A percentile compares a stretch with the other conserved stretches of the same genome.
phyloP scores from a whole-genome alignment of 176 grass and related monocot species.

The Musa schizocarpa region DNA sequence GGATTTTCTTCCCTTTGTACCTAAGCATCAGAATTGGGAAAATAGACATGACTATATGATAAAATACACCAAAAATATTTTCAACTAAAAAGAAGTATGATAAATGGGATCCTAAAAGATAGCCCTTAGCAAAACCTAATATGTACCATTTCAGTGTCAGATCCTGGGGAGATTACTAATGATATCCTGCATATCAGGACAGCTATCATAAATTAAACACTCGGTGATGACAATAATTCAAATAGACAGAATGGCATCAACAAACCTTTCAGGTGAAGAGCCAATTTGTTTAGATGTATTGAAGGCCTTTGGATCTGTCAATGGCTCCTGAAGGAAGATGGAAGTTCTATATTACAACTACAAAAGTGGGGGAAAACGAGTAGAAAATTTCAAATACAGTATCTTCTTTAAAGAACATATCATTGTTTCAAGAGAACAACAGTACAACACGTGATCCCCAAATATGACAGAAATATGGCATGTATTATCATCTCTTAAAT shows the following conservation, averaged over 20 bases:
- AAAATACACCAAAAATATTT: background rate
- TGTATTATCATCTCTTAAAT: background rate
- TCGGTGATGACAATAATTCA: background rate
- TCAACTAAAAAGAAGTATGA: background rate
- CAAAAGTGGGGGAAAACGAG: background rate
- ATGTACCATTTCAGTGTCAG: conserved; percentile 32
- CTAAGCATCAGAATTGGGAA: conserved; percentile 37
- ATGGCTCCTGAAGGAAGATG: background rate
- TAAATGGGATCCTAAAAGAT: background rate
- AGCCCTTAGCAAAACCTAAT: background rate
- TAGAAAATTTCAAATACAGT: no score
- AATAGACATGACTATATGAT: conserved; percentile 13
- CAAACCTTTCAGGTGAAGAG: conserved; percentile 1
- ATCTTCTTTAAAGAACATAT: no score
- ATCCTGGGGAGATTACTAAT: conserved; percentile 29
- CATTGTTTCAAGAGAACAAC: no score
- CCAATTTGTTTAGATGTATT: background rate
- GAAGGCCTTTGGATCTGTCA: background rate
- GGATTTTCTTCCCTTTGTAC: conserved; percentile 33
- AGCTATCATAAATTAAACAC: conserved; percentile 23
- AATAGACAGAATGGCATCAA: background rate
- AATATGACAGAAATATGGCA: background rate
- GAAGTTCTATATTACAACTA: background rate
- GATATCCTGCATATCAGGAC: conserved; percentile 59
- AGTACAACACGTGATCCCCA: no score